These are phyloP conservation scores for Malania oleifera DNA, from an alignment of 164 flowering plant genomes.

Conservation along the genomic window DNA sequence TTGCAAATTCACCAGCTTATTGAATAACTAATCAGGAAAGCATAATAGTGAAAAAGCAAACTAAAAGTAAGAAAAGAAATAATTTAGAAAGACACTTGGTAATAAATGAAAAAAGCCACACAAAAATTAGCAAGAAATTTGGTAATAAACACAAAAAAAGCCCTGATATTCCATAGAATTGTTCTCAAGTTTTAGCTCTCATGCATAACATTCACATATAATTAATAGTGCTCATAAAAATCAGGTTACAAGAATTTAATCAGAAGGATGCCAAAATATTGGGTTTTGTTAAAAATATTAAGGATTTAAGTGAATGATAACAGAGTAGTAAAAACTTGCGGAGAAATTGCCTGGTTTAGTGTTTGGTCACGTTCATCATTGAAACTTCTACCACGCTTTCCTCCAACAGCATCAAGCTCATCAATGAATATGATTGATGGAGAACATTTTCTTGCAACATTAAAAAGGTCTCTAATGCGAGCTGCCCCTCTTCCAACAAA, in stretches of 20 bases:
- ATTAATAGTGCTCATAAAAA: no score
- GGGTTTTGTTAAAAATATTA: not conserved
- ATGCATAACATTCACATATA: no score
- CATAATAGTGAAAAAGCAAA: not conserved
- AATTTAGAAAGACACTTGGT: no score
- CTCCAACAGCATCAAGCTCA: constrained; percentile 98
- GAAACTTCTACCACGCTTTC: constrained; percentile 95
- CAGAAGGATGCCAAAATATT: not conserved
- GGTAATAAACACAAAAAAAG: no score
- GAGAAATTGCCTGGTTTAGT: constrained; percentile 65
- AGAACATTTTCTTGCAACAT: constrained; percentile 72
- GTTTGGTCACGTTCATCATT: constrained; percentile 99
- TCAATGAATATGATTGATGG: constrained; percentile 97
- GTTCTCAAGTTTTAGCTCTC: no score
- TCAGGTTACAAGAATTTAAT: no score
- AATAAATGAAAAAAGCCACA: no score
- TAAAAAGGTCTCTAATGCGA: constrained; percentile 91
- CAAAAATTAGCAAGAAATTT: no score
- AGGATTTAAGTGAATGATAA: not conserved
- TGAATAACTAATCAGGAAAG: not conserved
- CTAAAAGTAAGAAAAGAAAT: not conserved
- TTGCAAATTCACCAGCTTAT: not conserved
- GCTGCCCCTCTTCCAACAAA: constrained; percentile 99
- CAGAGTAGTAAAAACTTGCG: not conserved
- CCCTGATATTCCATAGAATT: no score